These are phyloP conservation scores for Verbascum thapsus DNA, from an alignment of 257 asterid genomes.

Conservation along the genomic window DNA sequence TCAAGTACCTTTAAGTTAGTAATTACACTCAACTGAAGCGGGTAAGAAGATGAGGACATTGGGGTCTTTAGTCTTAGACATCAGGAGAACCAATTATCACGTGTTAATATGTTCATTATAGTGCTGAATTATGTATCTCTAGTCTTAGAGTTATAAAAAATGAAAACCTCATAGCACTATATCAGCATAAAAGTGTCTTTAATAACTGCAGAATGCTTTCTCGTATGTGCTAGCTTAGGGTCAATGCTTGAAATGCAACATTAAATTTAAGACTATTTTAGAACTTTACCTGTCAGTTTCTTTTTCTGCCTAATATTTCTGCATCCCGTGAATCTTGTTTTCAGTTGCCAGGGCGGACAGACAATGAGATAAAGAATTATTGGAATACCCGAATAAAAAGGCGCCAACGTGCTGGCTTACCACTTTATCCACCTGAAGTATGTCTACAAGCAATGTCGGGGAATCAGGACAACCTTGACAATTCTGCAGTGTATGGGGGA, in stretches of 20 bases:
- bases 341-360: constrained; percentile 40
- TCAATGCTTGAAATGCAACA: too few relatives aligned
- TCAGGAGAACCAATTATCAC: background rate
- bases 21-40: background rate
- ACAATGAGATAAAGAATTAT: constrained; percentile 38
- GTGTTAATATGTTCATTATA: background rate
- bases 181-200: too few relatives aligned
- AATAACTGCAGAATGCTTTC: too few relatives aligned
- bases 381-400: constrained; percentile 40
- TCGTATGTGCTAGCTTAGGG: too few relatives aligned
- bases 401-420: constrained; percentile 38
- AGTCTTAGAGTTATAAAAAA: background rate
- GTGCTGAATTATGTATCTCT: background rate
- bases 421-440: constrained; percentile 33
- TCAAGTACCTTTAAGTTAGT: background rate
- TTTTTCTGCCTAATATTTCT: too few relatives aligned
- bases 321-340: background rate
- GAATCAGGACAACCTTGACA: constrained; percentile 28
- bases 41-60: background rate
- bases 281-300: too few relatives aligned
- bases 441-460: constrained; percentile 26
- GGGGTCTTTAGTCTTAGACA: background rate
- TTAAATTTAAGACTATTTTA: too few relatives aligned
- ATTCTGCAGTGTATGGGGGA: constrained; percentile 19
- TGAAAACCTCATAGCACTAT: too few relatives aligned